These are phyloP conservation scores for Prunus mongolica DNA, from an alignment of 306 rosid species.

Conservation along the genomic window DNA sequence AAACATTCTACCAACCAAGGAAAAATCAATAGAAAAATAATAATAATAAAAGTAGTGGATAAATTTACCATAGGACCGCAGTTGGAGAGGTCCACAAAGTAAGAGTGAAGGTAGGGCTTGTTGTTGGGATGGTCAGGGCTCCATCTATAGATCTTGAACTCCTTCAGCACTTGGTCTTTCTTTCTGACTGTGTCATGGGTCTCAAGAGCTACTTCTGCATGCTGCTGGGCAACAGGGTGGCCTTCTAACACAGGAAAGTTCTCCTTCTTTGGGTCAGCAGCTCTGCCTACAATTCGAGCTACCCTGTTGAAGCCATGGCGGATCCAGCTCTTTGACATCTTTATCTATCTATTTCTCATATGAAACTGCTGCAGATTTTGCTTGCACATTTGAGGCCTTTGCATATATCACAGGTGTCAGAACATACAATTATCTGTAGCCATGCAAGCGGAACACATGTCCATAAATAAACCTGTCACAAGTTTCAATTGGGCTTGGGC, in stretches of 20 bases:
- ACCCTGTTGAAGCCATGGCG: conserved; percentile 28
- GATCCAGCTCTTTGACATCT: conserved; percentile 27
- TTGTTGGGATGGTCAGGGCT: conserved; percentile 31
- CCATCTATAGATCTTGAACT: conserved; percentile 41
- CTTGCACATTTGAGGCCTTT: background rate
- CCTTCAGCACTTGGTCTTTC: conserved; percentile 15
- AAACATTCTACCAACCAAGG: background rate
- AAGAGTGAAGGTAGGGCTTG: conserved; percentile 38
- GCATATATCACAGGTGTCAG: background rate
- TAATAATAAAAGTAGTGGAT: background rate
- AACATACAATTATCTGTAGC: background rate
- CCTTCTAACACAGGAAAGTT: conserved; percentile 27
- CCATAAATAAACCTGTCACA: background rate
- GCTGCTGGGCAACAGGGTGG: conserved; percentile 27
- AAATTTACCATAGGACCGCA: conserved; percentile 33
- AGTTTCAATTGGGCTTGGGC: background rate
- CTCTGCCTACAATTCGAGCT: conserved; percentile 15
- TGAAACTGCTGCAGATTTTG: background rate
- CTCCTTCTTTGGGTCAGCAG: conserved; percentile 8
- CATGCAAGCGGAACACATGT: background rate
- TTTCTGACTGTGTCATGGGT: conserved; percentile 7
- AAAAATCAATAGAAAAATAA: too few relatives aligned
- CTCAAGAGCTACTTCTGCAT: conserved; percentile 27
- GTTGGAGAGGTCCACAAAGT: conserved; percentile 31
- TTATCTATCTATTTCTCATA: background rate